Conservation (phyloP, 768 basidiomycete species). For the Leccinum longicurvipes region DNA sequence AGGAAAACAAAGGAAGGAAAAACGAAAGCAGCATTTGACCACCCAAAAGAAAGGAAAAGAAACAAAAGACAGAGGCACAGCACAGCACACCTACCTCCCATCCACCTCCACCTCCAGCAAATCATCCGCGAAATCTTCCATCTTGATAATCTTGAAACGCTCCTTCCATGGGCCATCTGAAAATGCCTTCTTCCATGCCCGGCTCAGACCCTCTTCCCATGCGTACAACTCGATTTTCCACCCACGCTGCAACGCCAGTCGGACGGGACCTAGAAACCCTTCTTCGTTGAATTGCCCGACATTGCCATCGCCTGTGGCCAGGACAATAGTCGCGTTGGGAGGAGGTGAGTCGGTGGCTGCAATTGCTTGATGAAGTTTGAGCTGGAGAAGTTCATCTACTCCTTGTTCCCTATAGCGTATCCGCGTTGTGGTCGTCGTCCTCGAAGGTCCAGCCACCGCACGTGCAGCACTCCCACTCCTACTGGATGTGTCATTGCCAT, state of each 20-base stretch:
- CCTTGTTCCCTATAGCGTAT: constrained; percentile 84
- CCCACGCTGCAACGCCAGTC: constrained; percentile 81
- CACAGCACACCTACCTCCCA: constrained; percentile 12
- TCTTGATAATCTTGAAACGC: constrained; percentile 53
- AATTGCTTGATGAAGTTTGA: constrained; percentile 87
- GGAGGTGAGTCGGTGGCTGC: constrained; percentile 66
- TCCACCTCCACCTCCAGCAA: constrained; percentile 44
- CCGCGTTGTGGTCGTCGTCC: constrained; percentile 31
- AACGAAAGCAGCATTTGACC: not conserved
- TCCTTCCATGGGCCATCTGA: constrained; percentile 44
- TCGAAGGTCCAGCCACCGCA: constrained; percentile 14
- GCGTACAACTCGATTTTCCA: constrained; percentile 96
- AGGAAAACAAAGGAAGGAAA: not conserved
- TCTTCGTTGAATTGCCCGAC: constrained; percentile 90
- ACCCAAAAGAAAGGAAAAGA: not conserved
- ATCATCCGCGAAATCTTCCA: constrained; percentile 65
- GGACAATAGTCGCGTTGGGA: constrained; percentile 71
- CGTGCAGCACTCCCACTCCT: constrained; percentile 8
- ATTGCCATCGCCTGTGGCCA: constrained; percentile 93
- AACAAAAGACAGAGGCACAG: not conserved
- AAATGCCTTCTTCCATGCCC: constrained; percentile 73
- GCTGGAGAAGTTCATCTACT: constrained; percentile 90
- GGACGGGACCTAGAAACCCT: constrained; percentile 86
- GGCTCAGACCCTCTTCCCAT: constrained; percentile 82
- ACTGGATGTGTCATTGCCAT: not conserved